Evolutionary conservation across 768 basidiomycete genomes (phyloP), one percentile per base, ranked within the genome.

Genomic region (Tulasnella sp.): DNA sequence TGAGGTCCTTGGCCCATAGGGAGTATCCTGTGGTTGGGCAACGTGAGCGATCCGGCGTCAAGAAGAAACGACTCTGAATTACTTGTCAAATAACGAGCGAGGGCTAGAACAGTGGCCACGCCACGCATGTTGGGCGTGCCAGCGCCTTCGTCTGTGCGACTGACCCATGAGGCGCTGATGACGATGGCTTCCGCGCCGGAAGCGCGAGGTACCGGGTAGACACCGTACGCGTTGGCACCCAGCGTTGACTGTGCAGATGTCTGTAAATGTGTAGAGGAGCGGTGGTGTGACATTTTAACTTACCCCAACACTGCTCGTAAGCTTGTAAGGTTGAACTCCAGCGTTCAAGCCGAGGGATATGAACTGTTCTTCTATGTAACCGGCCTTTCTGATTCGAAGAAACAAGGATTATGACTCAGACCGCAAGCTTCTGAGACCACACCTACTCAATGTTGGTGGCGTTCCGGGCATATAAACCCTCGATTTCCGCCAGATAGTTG

Each of bases 151-250:
- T 88, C 89, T 15, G 85, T 86, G 13, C 85, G 86, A 81, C 94
- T 96, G 5, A 91, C 81, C 95, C 96, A 98, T 7, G 95, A 93
- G 1, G 98, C 96, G 79, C 92, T 91, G 55, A 99, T 88, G 23
- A 99, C 89, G 82, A 98, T 93, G 5, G 95, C 93, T 84, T 99
- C 97, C 10, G 91, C 90, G 3, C 96, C 96, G n/a, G 95, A 90
- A n/a, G 93, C 88, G 35, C 98, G 90, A 10, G 97, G 95, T 2
- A 96, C 92, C 15, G 89, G 87, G 70, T 95, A 84, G 42, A 94
- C 85, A 20, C 93, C 93, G 83, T 96, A 98, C 16, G 91, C 89
- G 83, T 98, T 98, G 10, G 87, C 88, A 13, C 96, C 95, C 20
- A 85, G 86, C 18, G 88, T 80, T 7, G 82, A 84, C 92, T 94